These are phyloP conservation scores for Coccomyxa sp. DNA, from an alignment of 139 green algal species.

Conservation along the genomic window DNA sequence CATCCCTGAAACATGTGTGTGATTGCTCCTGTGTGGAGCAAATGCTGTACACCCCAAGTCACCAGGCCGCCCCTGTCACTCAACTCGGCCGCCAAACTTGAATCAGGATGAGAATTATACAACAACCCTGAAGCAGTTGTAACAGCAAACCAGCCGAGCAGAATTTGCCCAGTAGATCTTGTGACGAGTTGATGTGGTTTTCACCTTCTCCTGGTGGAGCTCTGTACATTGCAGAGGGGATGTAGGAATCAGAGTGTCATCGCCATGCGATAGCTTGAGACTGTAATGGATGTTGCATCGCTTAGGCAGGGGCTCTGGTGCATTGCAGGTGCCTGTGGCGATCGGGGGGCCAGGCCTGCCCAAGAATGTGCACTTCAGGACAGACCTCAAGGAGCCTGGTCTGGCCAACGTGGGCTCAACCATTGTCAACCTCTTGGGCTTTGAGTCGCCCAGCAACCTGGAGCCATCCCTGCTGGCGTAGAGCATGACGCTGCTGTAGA, in stretches of 20 bases:
- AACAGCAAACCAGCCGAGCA: too few relatives aligned
- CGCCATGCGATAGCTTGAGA: neutral
- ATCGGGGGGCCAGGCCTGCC: conserved; percentile 63
- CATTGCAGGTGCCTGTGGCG: conserved; percentile 41
- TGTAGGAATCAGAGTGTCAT: neutral
- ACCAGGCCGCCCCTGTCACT: too few relatives aligned
- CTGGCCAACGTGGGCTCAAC: conserved; percentile 68
- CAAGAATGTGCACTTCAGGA: conserved; percentile 38
- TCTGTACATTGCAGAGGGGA: neutral
- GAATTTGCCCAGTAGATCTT: too few relatives aligned
- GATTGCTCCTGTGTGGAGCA: too few relatives aligned
- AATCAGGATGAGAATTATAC: too few relatives aligned
- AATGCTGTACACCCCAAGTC: too few relatives aligned
- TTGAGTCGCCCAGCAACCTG: conserved; percentile 41
- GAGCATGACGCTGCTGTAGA: neutral
- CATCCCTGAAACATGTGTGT: too few relatives aligned
- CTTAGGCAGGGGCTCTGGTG: neutral
- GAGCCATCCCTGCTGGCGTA: conserved; percentile 31
- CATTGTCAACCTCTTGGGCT: conserved; percentile 68
- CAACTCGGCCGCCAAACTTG: too few relatives aligned
- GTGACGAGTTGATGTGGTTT: too few relatives aligned
- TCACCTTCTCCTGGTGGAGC: too few relatives aligned
- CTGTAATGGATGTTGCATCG: neutral
- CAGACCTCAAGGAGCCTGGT: conserved; percentile 49
- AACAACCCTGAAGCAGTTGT: too few relatives aligned